Base-by-base conservation (phyloP, 1,139 yeast genomes). In the Suhomyces kunorum region DNA sequence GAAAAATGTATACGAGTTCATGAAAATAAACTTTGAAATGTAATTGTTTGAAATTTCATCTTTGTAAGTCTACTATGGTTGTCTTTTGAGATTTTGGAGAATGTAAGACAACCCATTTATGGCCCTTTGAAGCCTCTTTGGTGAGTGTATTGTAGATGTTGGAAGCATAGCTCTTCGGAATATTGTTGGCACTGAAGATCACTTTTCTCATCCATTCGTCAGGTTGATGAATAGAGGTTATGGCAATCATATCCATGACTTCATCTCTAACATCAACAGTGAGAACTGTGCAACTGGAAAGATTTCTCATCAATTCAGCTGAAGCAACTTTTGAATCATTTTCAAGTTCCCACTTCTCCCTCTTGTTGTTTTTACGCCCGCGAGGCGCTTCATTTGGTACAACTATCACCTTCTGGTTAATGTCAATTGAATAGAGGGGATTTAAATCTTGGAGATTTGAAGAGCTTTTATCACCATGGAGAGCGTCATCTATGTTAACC, bases 181-280 rank as follows among this genome's bases (percentile, higher is more conserved):
- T 75, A 19, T 68, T 62, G 44, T 70, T 70, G 37, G 64, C 64
- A 6, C 63, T 55, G 28, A 89, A 88, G 8, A 89, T 86, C 2
- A 89, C 89, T 51, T 87, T 84, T 50, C 95, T 71, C 33, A 81
- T 67, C 96, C 97, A 90, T 71, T 89, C 96, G 46, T 90, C 97
- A 28, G 81, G 83, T 47, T 81, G 88, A 29, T 74, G 74, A 15
- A 90, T 72, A 0, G 95, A 83, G 0, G 95, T 83, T 1, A 83
- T 76, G 23, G 83, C 71, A 32, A 90, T 87, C 74, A 88, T 87
- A 33, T 87, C 94, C 43, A 90, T 57, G 1, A 87, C 86, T 48
- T 88, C 97, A 51, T 88, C 96, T 44, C 84, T 75, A 2, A 78
- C 80, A 56, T 92, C 98, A 26, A 90, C 75, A 1, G 85, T 76